A percentile compares a stretch with the other conserved stretches of the same genome.
These are phyloP conservation scores for Paramecium bursaria DNA, from an alignment of 73 alveolate genomes.

Conservation along the genomic window DNA sequence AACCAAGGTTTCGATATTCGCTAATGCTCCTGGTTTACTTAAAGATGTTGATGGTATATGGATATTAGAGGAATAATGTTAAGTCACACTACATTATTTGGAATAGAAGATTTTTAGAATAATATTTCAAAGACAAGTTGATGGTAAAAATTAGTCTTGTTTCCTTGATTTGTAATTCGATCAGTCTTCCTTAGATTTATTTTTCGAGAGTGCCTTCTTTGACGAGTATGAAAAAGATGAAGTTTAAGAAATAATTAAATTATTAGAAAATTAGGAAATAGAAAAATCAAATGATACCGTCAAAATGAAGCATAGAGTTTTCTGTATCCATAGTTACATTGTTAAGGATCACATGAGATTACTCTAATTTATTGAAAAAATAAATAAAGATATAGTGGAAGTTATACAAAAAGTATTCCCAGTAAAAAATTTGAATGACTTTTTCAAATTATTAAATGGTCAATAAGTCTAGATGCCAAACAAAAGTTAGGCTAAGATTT, in stretches of 20 bases:
- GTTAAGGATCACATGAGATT: background rate
- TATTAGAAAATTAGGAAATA: background rate
- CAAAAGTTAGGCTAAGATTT: conserved; percentile 40
- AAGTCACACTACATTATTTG: background rate
- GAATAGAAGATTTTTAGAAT: conserved; percentile 26
- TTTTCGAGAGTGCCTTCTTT: background rate
- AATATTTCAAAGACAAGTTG: background rate
- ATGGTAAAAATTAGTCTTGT: background rate
- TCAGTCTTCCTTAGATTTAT: conserved; percentile 35
- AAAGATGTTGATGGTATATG: conserved; percentile 18
- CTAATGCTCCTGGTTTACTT: conserved; percentile 21
- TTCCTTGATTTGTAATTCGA: conserved; percentile 40
- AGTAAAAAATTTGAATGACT: background rate
- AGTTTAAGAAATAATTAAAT: conserved; percentile 41
- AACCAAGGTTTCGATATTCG: conserved; percentile 5
- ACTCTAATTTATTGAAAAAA: conserved; percentile 9
- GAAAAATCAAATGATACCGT: conserved; percentile 61
- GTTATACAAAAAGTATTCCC: background rate
- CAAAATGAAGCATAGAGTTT: conserved; percentile 29
- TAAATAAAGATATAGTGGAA: conserved; percentile 18
- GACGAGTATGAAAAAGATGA: conserved; percentile 56
- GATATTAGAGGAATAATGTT: conserved; percentile 35
- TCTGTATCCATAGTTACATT: background rate
- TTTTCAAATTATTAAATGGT: conserved; percentile 25
- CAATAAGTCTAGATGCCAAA: conserved; percentile 17